Percentiles rank a stretch among this genome's conserved stretches.
Conservation (phyloP, 371 early-diverging fungal genomes). For the Circinella umbellata region DNA sequence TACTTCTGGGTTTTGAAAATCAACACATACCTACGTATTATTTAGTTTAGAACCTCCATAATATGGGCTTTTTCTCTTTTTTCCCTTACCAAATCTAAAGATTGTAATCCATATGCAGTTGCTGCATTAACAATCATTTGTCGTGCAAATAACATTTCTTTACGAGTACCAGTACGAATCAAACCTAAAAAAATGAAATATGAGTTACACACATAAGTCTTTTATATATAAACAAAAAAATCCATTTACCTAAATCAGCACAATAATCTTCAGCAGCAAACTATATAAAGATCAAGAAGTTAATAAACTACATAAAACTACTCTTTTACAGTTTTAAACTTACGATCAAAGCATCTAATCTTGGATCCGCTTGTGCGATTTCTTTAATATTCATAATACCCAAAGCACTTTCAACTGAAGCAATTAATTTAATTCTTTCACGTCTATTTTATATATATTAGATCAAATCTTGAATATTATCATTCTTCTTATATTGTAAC, state of each 20-base stretch:
- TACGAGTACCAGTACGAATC: conserved; percentile 70
- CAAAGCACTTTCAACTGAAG: conserved; percentile 86
- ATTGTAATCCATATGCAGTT: conserved; percentile 83
- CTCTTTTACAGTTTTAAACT: conserved; percentile 22
- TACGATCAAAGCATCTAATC: conserved; percentile 80
- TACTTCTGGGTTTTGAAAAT: conserved; percentile 70
- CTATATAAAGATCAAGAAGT: conserved; percentile 28
- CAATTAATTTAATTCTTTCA: conserved; percentile 77
- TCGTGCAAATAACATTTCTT: conserved; percentile 82
- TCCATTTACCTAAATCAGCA: conserved; percentile 69
- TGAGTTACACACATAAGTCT: background rate
- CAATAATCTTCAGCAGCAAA: conserved; percentile 96
- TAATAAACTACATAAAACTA: no score
- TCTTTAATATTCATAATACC: conserved; percentile 87
- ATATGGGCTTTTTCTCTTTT: no score
- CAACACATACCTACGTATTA: conserved; percentile 74
- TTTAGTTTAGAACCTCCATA: no score
- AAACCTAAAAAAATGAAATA: conserved; percentile 48
- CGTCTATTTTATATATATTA: conserved; percentile 39
- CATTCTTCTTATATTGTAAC: no score
- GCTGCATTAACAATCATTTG: conserved; percentile 83
- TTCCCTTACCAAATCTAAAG: conserved; percentile 81
- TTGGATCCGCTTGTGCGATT: conserved; percentile 73
- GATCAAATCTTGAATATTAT: background rate
- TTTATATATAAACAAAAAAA: background rate